These are phyloP conservation scores for Glaciozyma martinii DNA, from an alignment of 768 basidiomycete genomes.

Conservation along the genomic window DNA sequence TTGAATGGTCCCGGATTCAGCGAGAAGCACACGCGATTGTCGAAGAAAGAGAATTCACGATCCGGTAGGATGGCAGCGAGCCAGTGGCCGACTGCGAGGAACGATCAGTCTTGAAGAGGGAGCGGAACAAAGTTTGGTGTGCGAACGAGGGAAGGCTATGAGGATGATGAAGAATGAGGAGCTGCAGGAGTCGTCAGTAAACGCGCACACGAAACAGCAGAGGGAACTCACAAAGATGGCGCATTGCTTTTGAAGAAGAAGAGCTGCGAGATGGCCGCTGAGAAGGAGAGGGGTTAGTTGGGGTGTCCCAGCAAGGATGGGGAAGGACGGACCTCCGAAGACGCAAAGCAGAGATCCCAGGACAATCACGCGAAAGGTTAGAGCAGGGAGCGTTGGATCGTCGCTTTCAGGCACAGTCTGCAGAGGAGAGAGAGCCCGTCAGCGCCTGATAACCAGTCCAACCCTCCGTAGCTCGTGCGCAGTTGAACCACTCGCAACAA, in stretches of 20 bases:
- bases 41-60: not conserved
- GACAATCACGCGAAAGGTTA: constrained; percentile 34
- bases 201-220: no score
- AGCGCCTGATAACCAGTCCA: not conserved
- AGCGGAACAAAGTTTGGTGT: not conserved
- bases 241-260: constrained; percentile 38
- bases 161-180: constrained; percentile 14
- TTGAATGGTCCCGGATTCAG: constrained; percentile 35
- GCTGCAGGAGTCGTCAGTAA: not conserved
- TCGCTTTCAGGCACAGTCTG: constrained; percentile 35
- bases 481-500: no score
- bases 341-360: constrained; percentile 28
- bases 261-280: constrained; percentile 35
- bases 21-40: constrained; percentile 1
- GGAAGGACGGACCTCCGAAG: constrained; percentile 14
- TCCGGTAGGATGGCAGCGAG: constrained; percentile 30
- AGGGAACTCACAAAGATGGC: constrained; percentile 22
- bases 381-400: constrained; percentile 34
- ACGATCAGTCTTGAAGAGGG: not conserved
- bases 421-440: not conserved
- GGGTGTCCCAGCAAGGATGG: no score
- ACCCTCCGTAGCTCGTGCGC: not conserved
- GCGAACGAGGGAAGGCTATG: constrained; percentile 26
- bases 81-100: constrained; percentile 26
- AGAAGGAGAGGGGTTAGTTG: constrained; percentile 1